phyloP scores from a whole-genome alignment of 495 filamentous ascomycete genomes.

The Trichocladium uniseriatum region DNA sequence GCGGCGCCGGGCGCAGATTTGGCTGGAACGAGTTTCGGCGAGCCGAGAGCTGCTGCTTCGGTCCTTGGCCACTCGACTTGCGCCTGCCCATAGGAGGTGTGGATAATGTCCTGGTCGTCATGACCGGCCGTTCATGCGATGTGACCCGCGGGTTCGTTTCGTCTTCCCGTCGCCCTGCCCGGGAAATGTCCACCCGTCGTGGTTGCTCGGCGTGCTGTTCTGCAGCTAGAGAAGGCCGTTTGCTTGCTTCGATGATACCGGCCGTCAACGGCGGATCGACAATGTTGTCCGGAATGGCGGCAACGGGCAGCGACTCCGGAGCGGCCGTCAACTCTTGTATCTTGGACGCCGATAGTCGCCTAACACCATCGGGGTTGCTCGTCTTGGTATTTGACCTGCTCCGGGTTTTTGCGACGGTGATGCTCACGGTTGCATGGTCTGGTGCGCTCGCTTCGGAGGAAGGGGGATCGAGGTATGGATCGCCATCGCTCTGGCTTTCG shows the following conservation, averaged over 20 bases:
- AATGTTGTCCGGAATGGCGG: constrained; percentile 19
- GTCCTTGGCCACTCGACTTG: constrained; percentile 21
- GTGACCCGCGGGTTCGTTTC: not conserved
- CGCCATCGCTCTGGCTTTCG: constrained; percentile 26
- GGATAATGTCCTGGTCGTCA: constrained; percentile 32
- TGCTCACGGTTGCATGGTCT: not conserved
- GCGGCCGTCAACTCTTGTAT: constrained; percentile 46
- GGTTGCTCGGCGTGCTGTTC: constrained; percentile 15
- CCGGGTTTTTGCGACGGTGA: constrained; percentile 10
- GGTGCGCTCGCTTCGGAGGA: not conserved
- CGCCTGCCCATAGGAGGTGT: constrained; percentile 36
- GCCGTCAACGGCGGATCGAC: constrained; percentile 30
- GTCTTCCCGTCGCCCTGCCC: not conserved
- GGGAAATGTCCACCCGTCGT: not conserved
- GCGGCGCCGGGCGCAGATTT: constrained; percentile 17
- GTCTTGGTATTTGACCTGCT: constrained; percentile 30
- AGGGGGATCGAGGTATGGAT: constrained; percentile 3
- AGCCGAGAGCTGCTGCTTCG: constrained; percentile 11
- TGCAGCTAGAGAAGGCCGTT: constrained; percentile 19
- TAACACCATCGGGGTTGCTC: constrained; percentile 31
- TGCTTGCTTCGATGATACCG: constrained; percentile 24
- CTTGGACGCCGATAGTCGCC: constrained; percentile 49
- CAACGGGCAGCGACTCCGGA: constrained; percentile 41
- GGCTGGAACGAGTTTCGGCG: constrained; percentile 30
- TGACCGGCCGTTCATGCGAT: constrained; percentile 9